Evolutionary conservation across 371 early-diverging fungal species (phyloP), one percentile per base, ranked within the genome.

Genomic region (Actinomortierella ambigua): DNA sequence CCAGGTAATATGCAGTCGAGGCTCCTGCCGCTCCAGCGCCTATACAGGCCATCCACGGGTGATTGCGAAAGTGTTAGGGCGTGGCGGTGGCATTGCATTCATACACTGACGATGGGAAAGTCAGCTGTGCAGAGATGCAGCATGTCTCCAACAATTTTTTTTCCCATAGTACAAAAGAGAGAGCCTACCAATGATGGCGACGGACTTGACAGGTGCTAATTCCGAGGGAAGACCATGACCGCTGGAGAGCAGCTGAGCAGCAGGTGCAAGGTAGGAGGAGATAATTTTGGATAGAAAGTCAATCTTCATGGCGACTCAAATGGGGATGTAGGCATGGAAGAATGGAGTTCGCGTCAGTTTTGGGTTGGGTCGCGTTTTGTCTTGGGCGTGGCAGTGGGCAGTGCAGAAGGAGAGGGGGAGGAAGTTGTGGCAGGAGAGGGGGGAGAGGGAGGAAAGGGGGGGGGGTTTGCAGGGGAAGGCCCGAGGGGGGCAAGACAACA

Each of bases 11-110:
- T 0, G 88, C 84, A 14, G 86, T 78, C 8, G 87, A 86, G 0
- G 88, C 69, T 0, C 88, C 88, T 15, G 82, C 82, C 18, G 88
- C 85, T 2, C 88, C 88, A 14, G 88, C 86, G 42, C 88, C 88
- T 85, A 63, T 58, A 17, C 6, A 48, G 0, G 26, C 18, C 17
- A 20, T 40, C 15, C 27, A 26, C 27, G 5, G 2, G 1, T 23
- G 3, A 23, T 49, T 5, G 8, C 17, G 26, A 17, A 57, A 0
- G 15, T 48, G 28, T 42, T 29, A 24, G n/a, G 59, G 34, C n/a
- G 44, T 26, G 17, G 42, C n/a, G 22, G 15, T 28, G 20, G 22
- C 26, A 18, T 39, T 34, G 42, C 18, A 42, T 5, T n/a, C 6
- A 29, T 28, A 23, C 14, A 20, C 0, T 54, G 47, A 22, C 28